A percentile compares a stretch with the other conserved stretches of the same genome.
Conservation (phyloP, 345 rosid genomes). For the Eucalyptus polybractea region DNA sequence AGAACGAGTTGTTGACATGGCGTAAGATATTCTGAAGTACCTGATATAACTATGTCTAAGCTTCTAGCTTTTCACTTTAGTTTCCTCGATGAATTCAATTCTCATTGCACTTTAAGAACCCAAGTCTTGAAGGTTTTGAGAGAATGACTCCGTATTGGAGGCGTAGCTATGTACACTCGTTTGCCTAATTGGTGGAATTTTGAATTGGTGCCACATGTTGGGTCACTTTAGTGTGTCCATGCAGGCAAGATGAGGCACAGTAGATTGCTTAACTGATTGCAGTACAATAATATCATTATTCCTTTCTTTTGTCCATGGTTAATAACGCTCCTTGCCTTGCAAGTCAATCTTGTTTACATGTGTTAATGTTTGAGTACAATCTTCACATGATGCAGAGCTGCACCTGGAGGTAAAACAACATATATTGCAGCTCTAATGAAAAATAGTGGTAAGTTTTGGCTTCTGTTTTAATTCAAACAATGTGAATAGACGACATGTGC, state of each 20-base stretch:
- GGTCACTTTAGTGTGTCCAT: neutral
- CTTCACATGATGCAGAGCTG: slow-evolving; percentile 51
- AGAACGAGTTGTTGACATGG: slow-evolving; percentile 86
- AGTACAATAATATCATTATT: neutral
- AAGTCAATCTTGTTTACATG: neutral
- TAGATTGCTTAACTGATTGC: neutral
- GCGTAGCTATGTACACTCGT: neutral
- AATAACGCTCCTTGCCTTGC: neutral
- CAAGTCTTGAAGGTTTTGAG: neutral
- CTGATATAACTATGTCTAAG: neutral
- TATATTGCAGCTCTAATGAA: slow-evolving; percentile 41
- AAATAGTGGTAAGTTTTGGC: slow-evolving; percentile 40
- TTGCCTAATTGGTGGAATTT: neutral
- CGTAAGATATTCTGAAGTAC: slow-evolving; percentile 42
- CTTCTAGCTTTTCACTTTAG: neutral
- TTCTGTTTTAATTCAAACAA: neutral
- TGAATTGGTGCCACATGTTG: neutral
- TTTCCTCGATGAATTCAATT: neutral
- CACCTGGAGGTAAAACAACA: slow-evolving; percentile 68
- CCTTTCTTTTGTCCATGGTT: neutral
- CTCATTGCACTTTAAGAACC: neutral
- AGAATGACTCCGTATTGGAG: neutral
- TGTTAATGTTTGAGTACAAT: neutral
- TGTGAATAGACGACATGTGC: neutral
- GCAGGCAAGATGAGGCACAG: neutral